Conservation (phyloP, 2,329 filamentous ascomycete species). For the Xylaria sp. region DNA sequence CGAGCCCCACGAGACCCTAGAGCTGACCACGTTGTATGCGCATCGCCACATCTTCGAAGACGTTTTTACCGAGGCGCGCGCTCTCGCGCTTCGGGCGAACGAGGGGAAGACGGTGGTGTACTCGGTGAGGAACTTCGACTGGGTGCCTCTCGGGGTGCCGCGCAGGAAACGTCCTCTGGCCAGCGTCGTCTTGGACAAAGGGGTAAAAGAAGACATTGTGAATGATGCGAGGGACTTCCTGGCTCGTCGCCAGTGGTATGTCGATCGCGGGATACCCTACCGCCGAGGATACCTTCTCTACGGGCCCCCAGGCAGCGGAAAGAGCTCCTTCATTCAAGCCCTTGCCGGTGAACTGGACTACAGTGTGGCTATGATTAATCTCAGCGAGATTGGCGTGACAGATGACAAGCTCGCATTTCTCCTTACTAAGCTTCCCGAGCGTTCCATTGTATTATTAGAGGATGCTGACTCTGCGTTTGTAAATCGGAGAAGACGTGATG, state of each 20-base stretch:
- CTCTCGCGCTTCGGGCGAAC: constrained; percentile 78
- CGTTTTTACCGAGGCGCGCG: constrained; percentile 87
- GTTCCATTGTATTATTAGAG: constrained; percentile 85
- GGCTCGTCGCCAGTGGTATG: constrained; percentile 83
- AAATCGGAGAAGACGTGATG: constrained; percentile 79
- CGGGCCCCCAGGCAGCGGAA: constrained; percentile 89
- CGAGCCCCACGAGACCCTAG: constrained; percentile 93
- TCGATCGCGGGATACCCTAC: constrained; percentile 94
- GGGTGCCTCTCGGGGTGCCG: constrained; percentile 85
- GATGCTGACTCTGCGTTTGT: constrained; percentile 92
- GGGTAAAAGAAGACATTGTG: constrained; percentile 83
- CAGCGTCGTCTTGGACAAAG: constrained; percentile 90
- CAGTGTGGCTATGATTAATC: constrained; percentile 90
- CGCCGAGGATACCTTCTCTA: constrained; percentile 88
- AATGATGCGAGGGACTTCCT: constrained; percentile 86
- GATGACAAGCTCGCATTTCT: constrained; percentile 90
- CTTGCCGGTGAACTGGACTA: constrained; percentile 93
- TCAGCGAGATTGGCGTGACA: constrained; percentile 88
- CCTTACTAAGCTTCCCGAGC: constrained; percentile 82
- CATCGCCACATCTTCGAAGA: constrained; percentile 90
- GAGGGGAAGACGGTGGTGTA: constrained; percentile 96
- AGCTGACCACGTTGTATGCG: constrained; percentile 89
- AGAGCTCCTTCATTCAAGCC: constrained; percentile 96
- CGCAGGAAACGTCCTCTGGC: constrained; percentile 86
- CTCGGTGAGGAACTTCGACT: constrained; percentile 83